These are phyloP conservation scores for Rubia peregrina DNA, from an alignment of 305 asterid genomes.

Conservation along the genomic window DNA sequence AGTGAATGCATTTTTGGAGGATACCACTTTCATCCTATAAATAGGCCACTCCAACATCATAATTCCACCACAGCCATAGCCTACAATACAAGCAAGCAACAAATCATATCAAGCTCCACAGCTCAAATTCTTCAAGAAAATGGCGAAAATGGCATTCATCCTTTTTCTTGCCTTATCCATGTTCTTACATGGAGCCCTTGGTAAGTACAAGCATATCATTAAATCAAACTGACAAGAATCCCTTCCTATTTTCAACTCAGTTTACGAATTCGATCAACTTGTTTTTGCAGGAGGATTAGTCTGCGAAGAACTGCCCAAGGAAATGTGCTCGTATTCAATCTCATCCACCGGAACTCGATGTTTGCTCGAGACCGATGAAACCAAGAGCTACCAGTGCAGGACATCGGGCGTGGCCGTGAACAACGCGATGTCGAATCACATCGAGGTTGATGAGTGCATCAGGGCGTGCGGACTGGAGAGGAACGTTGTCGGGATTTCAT, in stretches of 20 bases:
- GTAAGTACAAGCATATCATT: neutral
- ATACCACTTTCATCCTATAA: slow-evolving; percentile 2
- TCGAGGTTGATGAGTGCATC: slow-evolving; percentile 51
- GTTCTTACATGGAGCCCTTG: slow-evolving; percentile 11
- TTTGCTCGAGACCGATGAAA: slow-evolving; percentile 35
- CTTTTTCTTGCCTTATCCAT: slow-evolving; percentile 8
- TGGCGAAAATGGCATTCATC: slow-evolving; percentile 5
- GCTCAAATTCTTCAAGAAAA: neutral
- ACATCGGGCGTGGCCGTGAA: slow-evolving; percentile 37
- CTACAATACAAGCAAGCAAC: neutral
- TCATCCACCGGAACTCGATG: slow-evolving; percentile 46
- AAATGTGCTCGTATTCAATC: slow-evolving; percentile 42
- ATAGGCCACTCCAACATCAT: neutral
- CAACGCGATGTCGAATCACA: slow-evolving; percentile 20
- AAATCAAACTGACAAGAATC: neutral
- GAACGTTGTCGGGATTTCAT: slow-evolving; percentile 47
- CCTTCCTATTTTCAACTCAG: neutral
- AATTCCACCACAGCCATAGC: neutral
- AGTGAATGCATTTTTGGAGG: neutral
- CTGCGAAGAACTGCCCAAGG: slow-evolving; percentile 41
- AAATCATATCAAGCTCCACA: neutral
- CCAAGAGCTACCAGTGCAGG: slow-evolving; percentile 35
- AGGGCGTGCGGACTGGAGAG: slow-evolving; percentile 46
- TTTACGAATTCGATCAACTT: neutral
- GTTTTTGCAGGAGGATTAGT: slow-evolving; percentile 31